Evolutionary conservation across 371 early-diverging fungal genomes (phyloP).

Genomic region (Polyrhizophydium stewartii): DNA sequence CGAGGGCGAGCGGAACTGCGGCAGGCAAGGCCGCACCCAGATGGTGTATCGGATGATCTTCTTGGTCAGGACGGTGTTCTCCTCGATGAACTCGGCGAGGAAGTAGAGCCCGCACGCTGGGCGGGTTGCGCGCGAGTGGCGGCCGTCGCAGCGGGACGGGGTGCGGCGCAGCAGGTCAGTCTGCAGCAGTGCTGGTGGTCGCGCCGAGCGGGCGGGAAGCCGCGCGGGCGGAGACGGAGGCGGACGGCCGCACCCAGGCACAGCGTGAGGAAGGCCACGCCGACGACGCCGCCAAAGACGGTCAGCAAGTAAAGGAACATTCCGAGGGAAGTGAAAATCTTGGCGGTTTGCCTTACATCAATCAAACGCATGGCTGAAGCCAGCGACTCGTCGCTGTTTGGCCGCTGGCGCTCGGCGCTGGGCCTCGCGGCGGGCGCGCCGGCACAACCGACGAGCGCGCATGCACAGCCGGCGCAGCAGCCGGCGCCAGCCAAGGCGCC

Average conservation of each 20-base stretch:
- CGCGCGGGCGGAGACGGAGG: too few relatives aligned
- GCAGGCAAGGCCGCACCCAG: constrained; percentile 40
- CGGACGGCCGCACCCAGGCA: constrained; percentile 23
- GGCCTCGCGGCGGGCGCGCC: too few relatives aligned
- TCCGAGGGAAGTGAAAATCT: too few relatives aligned
- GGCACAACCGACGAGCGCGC: too few relatives aligned
- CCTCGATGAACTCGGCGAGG: constrained; percentile 68
- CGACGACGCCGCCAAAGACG: constrained; percentile 28
- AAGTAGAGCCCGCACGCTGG: constrained; percentile 83
- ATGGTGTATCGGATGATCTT: constrained; percentile 69
- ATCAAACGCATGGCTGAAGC: too few relatives aligned
- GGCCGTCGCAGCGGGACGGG: neutral
- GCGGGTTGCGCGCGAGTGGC: neutral
- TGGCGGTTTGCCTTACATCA: too few relatives aligned
- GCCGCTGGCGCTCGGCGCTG: too few relatives aligned
- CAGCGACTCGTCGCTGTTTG: too few relatives aligned
- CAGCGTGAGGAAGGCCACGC: constrained; percentile 32
- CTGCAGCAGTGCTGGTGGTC: neutral
- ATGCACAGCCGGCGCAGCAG: too few relatives aligned
- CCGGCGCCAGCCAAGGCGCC: too few relatives aligned
- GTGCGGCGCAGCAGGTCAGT: neutral
- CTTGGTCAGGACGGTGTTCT: constrained; percentile 76
- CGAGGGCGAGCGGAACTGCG: neutral
- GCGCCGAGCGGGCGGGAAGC: too few relatives aligned
- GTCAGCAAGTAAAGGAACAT: constrained; percentile 24